These are phyloP conservation scores for Trypanosoma cruzi DNA, from an alignment of 208 protist species.

Conservation along the genomic window DNA sequence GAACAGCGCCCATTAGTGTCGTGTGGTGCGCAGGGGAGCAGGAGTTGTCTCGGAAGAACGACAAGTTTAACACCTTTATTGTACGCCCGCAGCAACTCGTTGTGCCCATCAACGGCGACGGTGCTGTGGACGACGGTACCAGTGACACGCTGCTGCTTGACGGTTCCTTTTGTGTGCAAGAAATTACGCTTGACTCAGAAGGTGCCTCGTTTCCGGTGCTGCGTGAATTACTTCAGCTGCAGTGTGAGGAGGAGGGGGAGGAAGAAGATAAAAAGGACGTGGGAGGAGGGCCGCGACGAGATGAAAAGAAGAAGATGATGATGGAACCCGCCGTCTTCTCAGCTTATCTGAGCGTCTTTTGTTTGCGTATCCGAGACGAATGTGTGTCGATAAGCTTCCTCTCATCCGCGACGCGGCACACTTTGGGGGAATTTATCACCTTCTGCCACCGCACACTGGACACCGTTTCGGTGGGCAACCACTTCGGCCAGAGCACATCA, in stretches of 20 bases:
- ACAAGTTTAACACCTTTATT: slow-evolving; percentile 19
- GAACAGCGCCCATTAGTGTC: background rate
- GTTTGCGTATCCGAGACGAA: slow-evolving; percentile 53
- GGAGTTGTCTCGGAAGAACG: slow-evolving; percentile 7
- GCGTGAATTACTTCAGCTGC: slow-evolving; percentile 27
- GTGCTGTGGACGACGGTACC: slow-evolving; percentile 45
- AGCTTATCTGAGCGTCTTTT: slow-evolving; percentile 67
- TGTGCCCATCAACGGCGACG: slow-evolving; percentile 37
- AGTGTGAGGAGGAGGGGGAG: background rate
- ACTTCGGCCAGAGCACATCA: slow-evolving; percentile 74
- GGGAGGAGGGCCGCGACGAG: background rate
- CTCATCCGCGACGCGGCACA: slow-evolving; percentile 57
- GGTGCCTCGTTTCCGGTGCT: slow-evolving; percentile 40
- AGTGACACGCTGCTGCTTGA: slow-evolving; percentile 35
- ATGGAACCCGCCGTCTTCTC: background rate
- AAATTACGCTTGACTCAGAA: slow-evolving; percentile 37
- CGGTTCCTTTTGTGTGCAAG: slow-evolving; percentile 48
- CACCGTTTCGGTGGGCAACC: slow-evolving; percentile 80
- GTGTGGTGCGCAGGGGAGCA: slow-evolving; percentile 13
- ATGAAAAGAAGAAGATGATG: background rate
- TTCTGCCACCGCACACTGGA: slow-evolving; percentile 74
- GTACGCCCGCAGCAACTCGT: slow-evolving; percentile 58
- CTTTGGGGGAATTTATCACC: slow-evolving; percentile 64
- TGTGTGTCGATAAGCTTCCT: slow-evolving; percentile 80
- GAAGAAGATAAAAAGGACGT: background rate